Percentiles rank a stretch among this genome's conserved stretches.
These are phyloP conservation scores for Xylariaceae sp. DNA, from an alignment of 2,329 filamentous ascomycete genomes.

Conservation along the genomic window DNA sequence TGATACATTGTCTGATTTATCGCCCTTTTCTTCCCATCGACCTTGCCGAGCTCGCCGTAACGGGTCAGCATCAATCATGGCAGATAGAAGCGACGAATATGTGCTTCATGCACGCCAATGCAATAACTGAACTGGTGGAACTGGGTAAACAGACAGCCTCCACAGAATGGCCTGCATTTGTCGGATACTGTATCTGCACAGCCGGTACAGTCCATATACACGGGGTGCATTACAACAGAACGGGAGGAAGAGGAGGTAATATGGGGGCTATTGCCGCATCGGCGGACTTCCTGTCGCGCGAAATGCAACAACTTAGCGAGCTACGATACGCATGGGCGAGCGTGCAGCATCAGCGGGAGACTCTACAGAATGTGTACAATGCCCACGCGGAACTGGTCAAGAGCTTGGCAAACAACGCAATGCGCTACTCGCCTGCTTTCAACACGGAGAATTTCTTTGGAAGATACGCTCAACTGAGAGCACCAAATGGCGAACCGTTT, in stretches of 20 bases:
- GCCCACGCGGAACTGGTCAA: conserved; percentile 81
- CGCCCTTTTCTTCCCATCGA: conserved; percentile 83
- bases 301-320: conserved; percentile 76
- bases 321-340: conserved; percentile 72
- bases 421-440: conserved; percentile 74
- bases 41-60: conserved; percentile 72
- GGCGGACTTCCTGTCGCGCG: conserved; percentile 67
- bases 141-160: conserved; percentile 69
- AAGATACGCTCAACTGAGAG: conserved; percentile 60
- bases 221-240: conserved; percentile 70
- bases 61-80: conserved; percentile 84
- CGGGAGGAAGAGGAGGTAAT: conserved; percentile 40
- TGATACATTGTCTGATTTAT: conserved; percentile 83
- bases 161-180: conserved; percentile 81
- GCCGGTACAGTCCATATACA: conserved; percentile 87
- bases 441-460: conserved; percentile 87
- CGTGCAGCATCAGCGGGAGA: conserved; percentile 75
- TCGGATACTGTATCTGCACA: conserved; percentile 82
- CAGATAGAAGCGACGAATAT: conserved; percentile 87
- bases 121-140: conserved; percentile 78
- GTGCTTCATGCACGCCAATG: conserved; percentile 82
- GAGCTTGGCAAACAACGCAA: conserved; percentile 61
- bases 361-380: conserved; percentile 70
- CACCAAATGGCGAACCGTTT: conserved; percentile 55
- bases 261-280: conserved; percentile 61